A percentile compares a stretch with the other conserved stretches of the same genome.
These are phyloP conservation scores for Leccinum subtestaceum DNA, from an alignment of 768 basidiomycete genomes.

Conservation along the genomic window DNA sequence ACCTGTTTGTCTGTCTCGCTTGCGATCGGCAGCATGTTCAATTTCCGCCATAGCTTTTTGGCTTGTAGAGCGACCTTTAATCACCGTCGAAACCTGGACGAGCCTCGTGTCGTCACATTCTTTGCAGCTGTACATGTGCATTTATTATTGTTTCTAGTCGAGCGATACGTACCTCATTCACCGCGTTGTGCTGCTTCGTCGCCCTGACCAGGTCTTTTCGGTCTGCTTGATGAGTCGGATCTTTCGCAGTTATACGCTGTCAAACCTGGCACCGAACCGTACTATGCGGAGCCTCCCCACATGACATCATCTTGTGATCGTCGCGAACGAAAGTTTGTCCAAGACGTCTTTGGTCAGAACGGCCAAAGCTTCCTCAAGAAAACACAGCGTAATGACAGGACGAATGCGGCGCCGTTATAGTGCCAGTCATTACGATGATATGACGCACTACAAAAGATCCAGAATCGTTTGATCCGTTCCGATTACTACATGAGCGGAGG, in stretches of 20 bases:
- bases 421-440: conserved; percentile 2
- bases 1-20: not conserved
- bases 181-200: not conserved
- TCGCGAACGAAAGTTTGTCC: not conserved
- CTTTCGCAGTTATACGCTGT: not conserved
- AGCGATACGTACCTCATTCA: not conserved
- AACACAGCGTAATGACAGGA: not conserved
- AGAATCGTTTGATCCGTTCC: conserved; percentile 40
- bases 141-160: not conserved
- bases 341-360: not conserved
- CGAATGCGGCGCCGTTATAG: not conserved
- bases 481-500: conserved; percentile 38
- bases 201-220: not conserved
- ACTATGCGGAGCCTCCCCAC: not conserved
- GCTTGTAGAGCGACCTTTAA: not conserved
- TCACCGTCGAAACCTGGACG: not conserved
- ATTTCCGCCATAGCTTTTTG: not conserved
- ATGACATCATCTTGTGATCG: not conserved
- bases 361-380: not conserved
- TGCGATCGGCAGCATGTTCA: not conserved
- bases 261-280: no score
- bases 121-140: not conserved
- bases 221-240: not conserved
- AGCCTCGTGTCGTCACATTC: not conserved
- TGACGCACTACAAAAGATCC: conserved; percentile 30